Conservation (phyloP, 2,329 filamentous ascomycete species). For the Neonectria hederae region DNA sequence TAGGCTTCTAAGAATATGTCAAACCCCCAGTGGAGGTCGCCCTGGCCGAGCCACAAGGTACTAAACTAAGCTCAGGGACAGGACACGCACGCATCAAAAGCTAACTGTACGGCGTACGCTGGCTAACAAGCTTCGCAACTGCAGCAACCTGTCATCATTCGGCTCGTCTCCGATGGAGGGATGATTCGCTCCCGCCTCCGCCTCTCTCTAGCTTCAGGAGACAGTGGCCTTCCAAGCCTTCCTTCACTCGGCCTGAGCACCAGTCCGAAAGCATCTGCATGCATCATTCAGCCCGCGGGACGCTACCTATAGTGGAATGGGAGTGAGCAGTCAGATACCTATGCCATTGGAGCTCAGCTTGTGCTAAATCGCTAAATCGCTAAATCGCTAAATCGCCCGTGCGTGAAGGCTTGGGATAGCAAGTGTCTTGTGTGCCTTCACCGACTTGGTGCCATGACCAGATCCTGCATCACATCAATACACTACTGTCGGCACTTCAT, state of each 20-base stretch:
- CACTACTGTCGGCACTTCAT: slow-evolving; percentile 8
- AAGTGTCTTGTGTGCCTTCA: neutral
- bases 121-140: slow-evolving; percentile 19
- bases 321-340: neutral
- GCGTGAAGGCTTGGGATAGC: neutral
- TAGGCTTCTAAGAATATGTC: slow-evolving; percentile 9
- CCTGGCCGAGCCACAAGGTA: neutral
- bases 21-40: slow-evolving; percentile 9
- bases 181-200: neutral
- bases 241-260: neutral
- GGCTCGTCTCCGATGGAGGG: slow-evolving; percentile 1
- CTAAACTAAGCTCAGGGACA: slow-evolving; percentile 18
- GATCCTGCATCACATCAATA: slow-evolving; percentile 3
- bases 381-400: neutral
- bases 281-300: neutral
- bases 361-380: neutral
- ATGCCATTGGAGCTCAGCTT: neutral
- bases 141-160: slow-evolving; percentile 16
- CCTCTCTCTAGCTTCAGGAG: neutral
- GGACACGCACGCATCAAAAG: slow-evolving; percentile 16
- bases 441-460: neutral
- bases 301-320: neutral
- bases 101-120: neutral
- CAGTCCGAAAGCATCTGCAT: neutral
- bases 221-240: neutral